Conservation (phyloP, 257 asterid species). For the Scutellaria galericulata region DNA sequence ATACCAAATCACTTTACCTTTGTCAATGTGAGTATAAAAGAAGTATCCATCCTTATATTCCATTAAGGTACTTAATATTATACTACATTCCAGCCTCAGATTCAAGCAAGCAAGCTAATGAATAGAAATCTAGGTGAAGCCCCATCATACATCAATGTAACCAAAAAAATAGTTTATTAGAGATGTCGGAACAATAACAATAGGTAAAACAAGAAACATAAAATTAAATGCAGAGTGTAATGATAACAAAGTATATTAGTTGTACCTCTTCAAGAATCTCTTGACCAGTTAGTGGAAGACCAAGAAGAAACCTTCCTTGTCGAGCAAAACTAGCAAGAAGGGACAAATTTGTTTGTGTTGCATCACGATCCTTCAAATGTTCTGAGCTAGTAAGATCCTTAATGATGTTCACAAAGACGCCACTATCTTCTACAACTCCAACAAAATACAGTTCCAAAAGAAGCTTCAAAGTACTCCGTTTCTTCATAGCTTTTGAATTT, state of each 20-base stretch:
- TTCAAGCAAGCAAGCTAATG: slow-evolving; percentile 20
- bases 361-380: slow-evolving; percentile 94
- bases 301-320: slow-evolving; percentile 92
- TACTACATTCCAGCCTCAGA: slow-evolving; percentile 20
- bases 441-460: slow-evolving; percentile 95
- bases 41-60: background rate
- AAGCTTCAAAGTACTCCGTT: slow-evolving; percentile 95
- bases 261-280: slow-evolving; percentile 88
- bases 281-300: slow-evolving; percentile 77
- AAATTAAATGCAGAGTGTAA: slow-evolving; percentile 15
- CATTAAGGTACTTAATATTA: slow-evolving; percentile 14
- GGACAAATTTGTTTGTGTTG: slow-evolving; percentile 93
- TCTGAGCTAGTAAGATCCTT: slow-evolving; percentile 90
- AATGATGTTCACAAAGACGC: slow-evolving; percentile 71
- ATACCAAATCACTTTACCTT: slow-evolving; percentile 2
- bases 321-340: slow-evolving; percentile 98
- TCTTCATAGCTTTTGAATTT: slow-evolving; percentile 92
- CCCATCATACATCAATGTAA: slow-evolving; percentile 14
- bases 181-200: slow-evolving; percentile 27
- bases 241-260: slow-evolving; percentile 23
- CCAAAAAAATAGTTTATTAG: slow-evolving; percentile 6
- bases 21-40: slow-evolving; percentile 7
- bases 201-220: slow-evolving; percentile 2
- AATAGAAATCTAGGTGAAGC: slow-evolving; percentile 28
- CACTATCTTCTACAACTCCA: slow-evolving; percentile 85